phyloP scores from a whole-genome alignment of 441 rosid genomes.

The Pelargonium citronellum region DNA sequence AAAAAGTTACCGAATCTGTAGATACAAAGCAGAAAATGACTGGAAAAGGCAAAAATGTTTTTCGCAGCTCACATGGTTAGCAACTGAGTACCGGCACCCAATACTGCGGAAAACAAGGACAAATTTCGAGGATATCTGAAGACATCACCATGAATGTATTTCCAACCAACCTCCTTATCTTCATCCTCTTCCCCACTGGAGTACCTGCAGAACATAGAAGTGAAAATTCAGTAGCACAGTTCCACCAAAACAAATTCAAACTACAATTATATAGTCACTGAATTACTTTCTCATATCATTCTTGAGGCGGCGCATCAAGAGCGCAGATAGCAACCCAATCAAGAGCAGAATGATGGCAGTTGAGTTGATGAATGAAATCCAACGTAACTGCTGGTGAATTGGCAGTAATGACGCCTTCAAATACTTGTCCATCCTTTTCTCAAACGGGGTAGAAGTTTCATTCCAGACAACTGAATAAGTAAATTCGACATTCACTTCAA shows the following conservation, averaged over 20 bases:
- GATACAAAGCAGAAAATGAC: background rate
- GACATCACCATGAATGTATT: constrained; percentile 65
- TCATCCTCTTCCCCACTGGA: constrained; percentile 71
- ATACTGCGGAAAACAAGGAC: constrained; percentile 60
- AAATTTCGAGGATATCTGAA: constrained; percentile 56
- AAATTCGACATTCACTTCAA: constrained; percentile 51
- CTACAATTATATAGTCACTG: constrained; percentile 2
- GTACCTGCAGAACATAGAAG: constrained; percentile 31
- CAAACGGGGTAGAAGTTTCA: constrained; percentile 36
- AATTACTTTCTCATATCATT: constrained; percentile 61
- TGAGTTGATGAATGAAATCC: constrained; percentile 67
- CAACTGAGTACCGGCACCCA: constrained; percentile 76
- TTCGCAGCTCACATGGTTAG: constrained; percentile 54
- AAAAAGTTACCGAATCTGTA: background rate
- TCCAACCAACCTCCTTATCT: constrained; percentile 70
- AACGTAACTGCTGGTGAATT: constrained; percentile 46
- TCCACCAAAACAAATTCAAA: constrained; percentile 5
- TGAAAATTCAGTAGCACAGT: background rate
- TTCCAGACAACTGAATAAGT: constrained; percentile 76
- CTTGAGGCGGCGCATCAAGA: constrained; percentile 56
- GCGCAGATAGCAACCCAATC: constrained; percentile 47
- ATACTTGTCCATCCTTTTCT: constrained; percentile 58
- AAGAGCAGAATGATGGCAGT: constrained; percentile 42
- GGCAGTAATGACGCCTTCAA: constrained; percentile 46
- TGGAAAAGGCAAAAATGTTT: constrained; percentile 5